These are phyloP conservation scores for Podospora fimiseda DNA, from an alignment of 495 filamentous ascomycete genomes.

Conservation along the genomic window DNA sequence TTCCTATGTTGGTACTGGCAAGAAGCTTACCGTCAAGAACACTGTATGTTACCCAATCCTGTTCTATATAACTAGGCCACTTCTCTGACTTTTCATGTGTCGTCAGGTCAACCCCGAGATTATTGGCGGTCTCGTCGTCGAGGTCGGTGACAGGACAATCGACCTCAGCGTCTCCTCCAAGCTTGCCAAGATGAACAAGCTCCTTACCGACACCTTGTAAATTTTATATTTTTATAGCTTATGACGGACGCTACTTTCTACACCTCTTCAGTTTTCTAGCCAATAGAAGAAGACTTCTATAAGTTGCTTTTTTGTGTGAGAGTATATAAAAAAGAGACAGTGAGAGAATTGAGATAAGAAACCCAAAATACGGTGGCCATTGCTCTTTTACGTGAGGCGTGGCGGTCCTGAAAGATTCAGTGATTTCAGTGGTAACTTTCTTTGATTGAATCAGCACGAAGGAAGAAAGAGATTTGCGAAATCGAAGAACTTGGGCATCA, in stretches of 20 bases:
- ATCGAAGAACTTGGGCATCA: too few species aligned
- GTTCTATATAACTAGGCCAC: background rate
- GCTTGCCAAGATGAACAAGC: slow-evolving; percentile 98
- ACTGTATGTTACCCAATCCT: slow-evolving; percentile 52
- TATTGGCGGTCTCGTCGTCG: slow-evolving; percentile 86
- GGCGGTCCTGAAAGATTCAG: too few species aligned
- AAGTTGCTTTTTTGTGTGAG: too few species aligned
- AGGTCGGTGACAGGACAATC: slow-evolving; percentile 96
- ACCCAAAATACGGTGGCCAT: too few species aligned
- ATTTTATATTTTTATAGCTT: slow-evolving; percentile 33
- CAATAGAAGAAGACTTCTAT: too few species aligned
- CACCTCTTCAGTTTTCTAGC: slow-evolving; percentile 8
- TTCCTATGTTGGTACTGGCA: slow-evolving; percentile 76
- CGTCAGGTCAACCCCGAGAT: slow-evolving; percentile 88
- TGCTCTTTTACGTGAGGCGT: too few species aligned
- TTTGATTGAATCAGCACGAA: too few species aligned
- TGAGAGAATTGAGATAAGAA: too few species aligned
- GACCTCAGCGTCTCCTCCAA: slow-evolving; percentile 92
- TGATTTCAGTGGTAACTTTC: too few species aligned
- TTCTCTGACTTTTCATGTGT: too few species aligned
- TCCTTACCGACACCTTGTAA: slow-evolving; percentile 93
- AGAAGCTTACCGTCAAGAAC: slow-evolving; percentile 95
- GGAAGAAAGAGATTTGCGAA: too few species aligned
- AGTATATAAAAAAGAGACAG: too few species aligned
- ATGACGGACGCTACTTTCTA: background rate